A percentile compares a stretch with the other conserved stretches of the same genome.
Conservation (phyloP, 1,284 basidiomycete species). For the Vanrija sp. region DNA sequence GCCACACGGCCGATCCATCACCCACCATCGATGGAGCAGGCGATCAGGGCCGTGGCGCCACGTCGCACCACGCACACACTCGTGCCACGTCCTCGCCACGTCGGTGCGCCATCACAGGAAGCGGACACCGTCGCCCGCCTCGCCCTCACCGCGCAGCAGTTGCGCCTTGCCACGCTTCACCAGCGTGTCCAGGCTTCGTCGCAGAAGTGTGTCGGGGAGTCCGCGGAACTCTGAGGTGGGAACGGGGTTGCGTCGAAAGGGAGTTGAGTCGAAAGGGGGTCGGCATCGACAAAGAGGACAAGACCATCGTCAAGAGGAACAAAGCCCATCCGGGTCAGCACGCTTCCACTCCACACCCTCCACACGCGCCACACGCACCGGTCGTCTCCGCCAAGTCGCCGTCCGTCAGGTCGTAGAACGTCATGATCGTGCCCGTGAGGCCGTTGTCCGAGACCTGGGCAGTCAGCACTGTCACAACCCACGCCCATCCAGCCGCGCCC, state of each 20-base stretch:
- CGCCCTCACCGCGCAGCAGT: slow-evolving; percentile 50
- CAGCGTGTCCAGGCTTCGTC: slow-evolving; percentile 51
- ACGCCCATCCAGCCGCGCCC: background rate
- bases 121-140: slow-evolving; percentile 52
- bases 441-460: slow-evolving; percentile 52
- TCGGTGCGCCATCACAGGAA: slow-evolving; percentile 42
- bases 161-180: slow-evolving; percentile 54
- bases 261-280: too few relatives aligned
- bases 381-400: slow-evolving; percentile 50
- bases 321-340: background rate
- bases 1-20: too few relatives aligned
- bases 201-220: slow-evolving; percentile 48
- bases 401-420: slow-evolving; percentile 55
- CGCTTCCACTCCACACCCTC: background rate
- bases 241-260: background rate
- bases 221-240: slow-evolving; percentile 50
- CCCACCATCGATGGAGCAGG: too few relatives aligned
- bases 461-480: background rate
- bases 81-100: background rate
- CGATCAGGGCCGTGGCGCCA: too few relatives aligned
- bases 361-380: slow-evolving; percentile 23
- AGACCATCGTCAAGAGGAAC: background rate
- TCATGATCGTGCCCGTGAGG: slow-evolving; percentile 54
- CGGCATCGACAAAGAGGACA: too few relatives aligned
- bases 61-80: too few relatives aligned